Base-by-base conservation (phyloP, 768 basidiomycete genomes). In the Amanita pallidorosea region DNA sequence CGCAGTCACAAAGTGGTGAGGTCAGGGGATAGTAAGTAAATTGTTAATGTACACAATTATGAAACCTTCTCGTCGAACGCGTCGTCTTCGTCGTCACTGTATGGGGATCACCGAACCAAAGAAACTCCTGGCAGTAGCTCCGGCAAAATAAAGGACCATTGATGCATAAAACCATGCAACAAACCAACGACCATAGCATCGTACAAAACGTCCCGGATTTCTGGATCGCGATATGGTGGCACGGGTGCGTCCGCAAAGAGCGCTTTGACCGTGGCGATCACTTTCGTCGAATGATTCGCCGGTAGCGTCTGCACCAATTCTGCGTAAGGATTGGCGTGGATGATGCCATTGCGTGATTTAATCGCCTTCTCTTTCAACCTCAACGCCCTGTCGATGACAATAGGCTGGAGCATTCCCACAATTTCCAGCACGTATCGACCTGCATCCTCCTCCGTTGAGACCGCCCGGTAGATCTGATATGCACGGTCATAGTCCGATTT, bases 101-200 rank as follows among this genome's bases (percentile, higher is more conserved):
- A n/a, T n/a, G n/a, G 9, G 7, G 7, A 29, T 29, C 27, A 33
- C 13, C 13, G 33, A 33, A 33, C 5, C 45, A 33, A 33, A 7
- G 33, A 17, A 20, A 46, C 8, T 6, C 11, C 18, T 9, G 45
- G 45, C 18, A 46, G 6, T 18, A 35, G 34, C 7, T 9, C 18
- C 17, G 7, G 5, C 7, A 63, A 25, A 27, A 63, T 54, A 42
- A 59, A 58, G 2, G 40, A 37, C 36, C 59, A 46, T 22, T 54
- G 45, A 4, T 58, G 49, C 15, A 47, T 57, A 35, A 64, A 45
- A 60, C 61, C 63, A 25, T 59, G 49, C 15, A 56, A 29, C 22
- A 64, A 53, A 1, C 63, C 63, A 44, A 64, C 49, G 12, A 60
- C 55, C 2, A 57, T 54, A n/a, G 61, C 61, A 15, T 63, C 61